Percentiles rank a stretch among this genome's conserved stretches.
Conservation (phyloP, 805 yeast species). For the Ogataea neopini region DNA sequence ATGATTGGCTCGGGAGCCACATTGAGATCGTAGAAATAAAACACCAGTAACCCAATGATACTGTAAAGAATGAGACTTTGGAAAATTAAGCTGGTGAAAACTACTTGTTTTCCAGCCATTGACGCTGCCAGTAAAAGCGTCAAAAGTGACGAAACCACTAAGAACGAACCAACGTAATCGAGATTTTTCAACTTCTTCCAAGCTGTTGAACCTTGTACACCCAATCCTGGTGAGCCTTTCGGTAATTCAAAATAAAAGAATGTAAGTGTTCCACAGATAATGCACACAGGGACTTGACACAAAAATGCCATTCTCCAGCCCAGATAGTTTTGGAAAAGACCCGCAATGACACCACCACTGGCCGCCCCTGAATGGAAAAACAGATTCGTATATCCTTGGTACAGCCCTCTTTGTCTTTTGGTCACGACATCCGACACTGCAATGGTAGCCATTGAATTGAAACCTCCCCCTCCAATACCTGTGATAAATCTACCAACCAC, state of each 20-base stretch:
- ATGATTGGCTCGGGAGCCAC: conserved; percentile 65
- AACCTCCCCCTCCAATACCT: conserved; percentile 89
- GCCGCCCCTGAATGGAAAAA: conserved; percentile 77
- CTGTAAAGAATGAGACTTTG: conserved; percentile 37
- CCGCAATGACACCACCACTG: conserved; percentile 67
- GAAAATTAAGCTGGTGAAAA: conserved; percentile 44
- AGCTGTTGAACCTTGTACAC: conserved; percentile 45
- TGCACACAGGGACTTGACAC: conserved; percentile 52
- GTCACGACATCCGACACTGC: conserved; percentile 76
- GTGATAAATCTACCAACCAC: conserved; percentile 66
- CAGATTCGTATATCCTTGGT: conserved; percentile 79
- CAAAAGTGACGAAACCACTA: conserved; percentile 58
- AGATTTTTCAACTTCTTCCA: conserved; percentile 54
- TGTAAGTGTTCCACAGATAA: conserved; percentile 42
- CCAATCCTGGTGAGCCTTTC: conserved; percentile 50
- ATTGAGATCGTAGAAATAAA: conserved; percentile 51
- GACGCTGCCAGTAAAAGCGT: conserved; percentile 63
- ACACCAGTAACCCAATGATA: conserved; percentile 37
- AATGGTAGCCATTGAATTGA: conserved; percentile 71
- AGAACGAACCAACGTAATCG: conserved; percentile 62
- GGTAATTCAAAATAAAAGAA: conserved; percentile 40
- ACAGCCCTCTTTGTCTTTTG: conserved; percentile 72
- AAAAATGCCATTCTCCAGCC: conserved; percentile 71
- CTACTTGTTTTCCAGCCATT: conserved; percentile 56
- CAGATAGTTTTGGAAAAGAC: conserved; percentile 47